These are phyloP conservation scores for Geotrichum histeridarum DNA, from an alignment of 1,139 yeast species.

Conservation along the genomic window DNA sequence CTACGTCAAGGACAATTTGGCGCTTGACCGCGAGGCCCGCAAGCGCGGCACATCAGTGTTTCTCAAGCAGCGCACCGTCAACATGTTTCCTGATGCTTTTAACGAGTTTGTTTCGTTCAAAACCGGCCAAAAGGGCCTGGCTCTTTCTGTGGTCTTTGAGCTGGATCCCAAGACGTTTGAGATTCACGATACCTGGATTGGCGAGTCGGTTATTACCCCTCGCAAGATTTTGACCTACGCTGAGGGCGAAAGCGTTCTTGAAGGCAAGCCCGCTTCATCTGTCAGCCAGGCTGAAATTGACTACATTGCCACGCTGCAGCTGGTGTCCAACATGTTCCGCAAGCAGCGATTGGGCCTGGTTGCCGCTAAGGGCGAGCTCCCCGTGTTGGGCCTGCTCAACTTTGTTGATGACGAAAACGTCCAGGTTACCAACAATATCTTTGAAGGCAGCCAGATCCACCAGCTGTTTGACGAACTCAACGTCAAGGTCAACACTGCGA, in stretches of 20 bases:
- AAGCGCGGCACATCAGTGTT: constrained; percentile 87
- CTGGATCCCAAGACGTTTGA: constrained; percentile 70
- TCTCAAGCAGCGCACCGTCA: constrained; percentile 71
- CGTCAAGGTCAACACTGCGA: constrained; percentile 76
- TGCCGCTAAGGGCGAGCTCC: constrained; percentile 33
- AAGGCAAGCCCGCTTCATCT: constrained; percentile 18
- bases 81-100: constrained; percentile 64
- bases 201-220: constrained; percentile 67
- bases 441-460: constrained; percentile 55
- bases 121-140: constrained; percentile 56
- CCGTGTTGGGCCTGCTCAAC: constrained; percentile 64
- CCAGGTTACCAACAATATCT: constrained; percentile 60
- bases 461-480: constrained; percentile 69
- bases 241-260: constrained; percentile 31
- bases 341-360: constrained; percentile 54
- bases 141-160: constrained; percentile 75
- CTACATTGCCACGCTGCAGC: constrained; percentile 58
- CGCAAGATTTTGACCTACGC: constrained; percentile 32
- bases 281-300: constrained; percentile 51
- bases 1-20: constrained; percentile 66
- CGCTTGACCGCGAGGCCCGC: constrained; percentile 82
- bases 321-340: constrained; percentile 67
- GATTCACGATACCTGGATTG: constrained; percentile 72
- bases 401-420: constrained; percentile 83
- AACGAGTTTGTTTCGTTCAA: constrained; percentile 59